Evolutionary conservation across 495 filamentous ascomycete species (phyloP).

Genomic region (Lindgomyces ingoldianus): DNA sequence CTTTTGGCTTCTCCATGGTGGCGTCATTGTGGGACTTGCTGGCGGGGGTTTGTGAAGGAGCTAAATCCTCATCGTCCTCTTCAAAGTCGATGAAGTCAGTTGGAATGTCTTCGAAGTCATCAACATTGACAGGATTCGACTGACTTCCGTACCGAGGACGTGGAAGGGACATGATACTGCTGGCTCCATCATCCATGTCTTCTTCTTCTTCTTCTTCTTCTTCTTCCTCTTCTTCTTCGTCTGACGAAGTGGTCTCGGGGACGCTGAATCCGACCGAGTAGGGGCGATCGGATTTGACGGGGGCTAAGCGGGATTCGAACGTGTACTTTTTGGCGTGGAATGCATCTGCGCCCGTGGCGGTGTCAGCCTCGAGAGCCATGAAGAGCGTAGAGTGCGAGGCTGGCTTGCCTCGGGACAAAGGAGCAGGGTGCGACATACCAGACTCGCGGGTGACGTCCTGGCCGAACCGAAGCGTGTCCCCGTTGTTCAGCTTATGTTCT

Average conservation of each 20-base stretch:
- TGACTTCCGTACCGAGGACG: constrained; percentile 26
- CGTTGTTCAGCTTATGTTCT: constrained; percentile 19
- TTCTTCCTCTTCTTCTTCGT: constrained; percentile 15
- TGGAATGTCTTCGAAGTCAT: constrained; percentile 25
- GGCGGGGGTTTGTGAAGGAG: too few species aligned
- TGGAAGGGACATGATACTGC: not conserved
- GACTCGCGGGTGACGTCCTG: constrained; percentile 25
- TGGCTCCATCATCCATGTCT: not conserved
- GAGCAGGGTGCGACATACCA: constrained; percentile 13
- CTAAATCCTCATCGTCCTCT: not conserved
- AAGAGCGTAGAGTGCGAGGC: not conserved
- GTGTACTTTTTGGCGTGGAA: constrained; percentile 32
- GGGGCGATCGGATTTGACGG: not conserved
- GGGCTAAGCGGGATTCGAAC: constrained; percentile 16
- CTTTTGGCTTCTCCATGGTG: not conserved
- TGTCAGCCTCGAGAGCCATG: not conserved
- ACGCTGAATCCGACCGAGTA: constrained; percentile 18
- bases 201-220: constrained; percentile 20
- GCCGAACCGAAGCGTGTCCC: constrained; percentile 35
- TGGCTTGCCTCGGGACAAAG: not conserved
- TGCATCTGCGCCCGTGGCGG: not conserved
- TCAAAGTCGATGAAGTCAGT: constrained; percentile 15
- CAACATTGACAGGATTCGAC: constrained; percentile 26
- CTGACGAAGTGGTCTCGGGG: constrained; percentile 21
- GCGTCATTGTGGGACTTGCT: not conserved